phyloP scores from a whole-genome alignment of 129 eudicot species.

The Solidago caesia region DNA sequence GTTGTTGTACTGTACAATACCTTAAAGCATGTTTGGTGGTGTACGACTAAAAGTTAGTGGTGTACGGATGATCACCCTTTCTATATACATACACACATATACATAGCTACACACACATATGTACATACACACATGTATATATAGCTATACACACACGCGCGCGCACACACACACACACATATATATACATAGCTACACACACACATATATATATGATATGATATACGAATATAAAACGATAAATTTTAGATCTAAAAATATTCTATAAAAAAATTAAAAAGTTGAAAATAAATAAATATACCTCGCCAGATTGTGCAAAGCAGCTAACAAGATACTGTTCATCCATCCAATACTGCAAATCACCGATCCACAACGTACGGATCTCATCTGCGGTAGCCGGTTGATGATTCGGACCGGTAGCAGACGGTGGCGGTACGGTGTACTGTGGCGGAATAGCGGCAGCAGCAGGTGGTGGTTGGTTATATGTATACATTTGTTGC shows the following conservation, averaged over 20 bases:
- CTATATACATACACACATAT: no score
- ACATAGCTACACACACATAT: no score
- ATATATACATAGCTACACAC: no score
- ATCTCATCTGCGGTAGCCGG: constrained; percentile 63
- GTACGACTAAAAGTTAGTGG: no score
- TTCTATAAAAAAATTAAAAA: neutral
- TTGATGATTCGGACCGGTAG: constrained; percentile 42
- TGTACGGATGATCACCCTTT: no score
- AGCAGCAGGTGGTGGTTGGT: constrained; percentile 44
- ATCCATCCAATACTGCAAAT: constrained; percentile 97
- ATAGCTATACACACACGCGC: no score
- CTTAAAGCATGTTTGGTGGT: no score
- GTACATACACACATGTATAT: no score
- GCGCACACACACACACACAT: no score
- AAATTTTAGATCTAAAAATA: neutral
- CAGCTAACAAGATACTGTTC: constrained; percentile 61
- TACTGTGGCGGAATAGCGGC: constrained; percentile 27
- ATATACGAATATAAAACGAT: neutral
- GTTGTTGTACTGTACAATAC: no score
- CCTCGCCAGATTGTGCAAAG: constrained; percentile 84
- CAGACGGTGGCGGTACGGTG: constrained; percentile 27
- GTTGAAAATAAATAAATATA: neutral
- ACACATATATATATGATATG: no score
- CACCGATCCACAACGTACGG: constrained; percentile 94
- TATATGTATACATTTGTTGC: constrained; percentile 49